phyloP scores from a whole-genome alignment of 352 stramenopile genomes.

The Sclerospora graminicola region DNA sequence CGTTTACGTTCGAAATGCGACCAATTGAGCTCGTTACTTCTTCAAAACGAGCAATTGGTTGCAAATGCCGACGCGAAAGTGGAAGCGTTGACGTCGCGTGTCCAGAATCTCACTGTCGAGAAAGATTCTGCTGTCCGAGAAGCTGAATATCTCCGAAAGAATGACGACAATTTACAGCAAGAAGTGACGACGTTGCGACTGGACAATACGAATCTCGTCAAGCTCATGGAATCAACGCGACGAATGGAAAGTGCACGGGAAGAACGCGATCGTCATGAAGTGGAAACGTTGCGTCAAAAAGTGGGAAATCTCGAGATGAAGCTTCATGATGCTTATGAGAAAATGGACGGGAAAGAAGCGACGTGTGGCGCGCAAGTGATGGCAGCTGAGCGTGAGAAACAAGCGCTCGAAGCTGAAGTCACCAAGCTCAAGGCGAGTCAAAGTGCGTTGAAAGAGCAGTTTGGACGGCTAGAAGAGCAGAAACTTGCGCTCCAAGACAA shows the following conservation, averaged over 20 bases:
- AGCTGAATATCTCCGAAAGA: conserved; percentile 38
- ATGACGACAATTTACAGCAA: conserved; percentile 51
- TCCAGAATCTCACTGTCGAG: conserved; percentile 37
- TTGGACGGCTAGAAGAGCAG: conserved; percentile 46
- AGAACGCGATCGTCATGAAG: conserved; percentile 42
- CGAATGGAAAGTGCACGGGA: conserved; percentile 53
- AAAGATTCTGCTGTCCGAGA: conserved; percentile 39
- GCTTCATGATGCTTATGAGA: conserved; percentile 52
- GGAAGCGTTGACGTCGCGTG: conserved; percentile 26
- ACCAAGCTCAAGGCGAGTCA: conserved; percentile 29
- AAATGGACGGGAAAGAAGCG: conserved; percentile 48
- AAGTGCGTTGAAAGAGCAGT: conserved; percentile 27
- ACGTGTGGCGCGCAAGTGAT: conserved; percentile 31
- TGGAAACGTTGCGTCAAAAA: conserved; percentile 35
- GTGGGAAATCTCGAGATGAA: conserved; percentile 38
- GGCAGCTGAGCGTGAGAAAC: conserved; percentile 48
- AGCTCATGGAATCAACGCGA: conserved; percentile 68
- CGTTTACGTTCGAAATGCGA: conserved; percentile 50
- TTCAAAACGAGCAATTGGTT: conserved; percentile 55
- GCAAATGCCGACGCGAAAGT: conserved; percentile 49
- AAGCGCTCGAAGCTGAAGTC: conserved; percentile 30
- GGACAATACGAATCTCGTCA: conserved; percentile 72
- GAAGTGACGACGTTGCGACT: conserved; percentile 45
- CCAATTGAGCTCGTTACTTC: conserved; percentile 45
- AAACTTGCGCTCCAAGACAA: conserved; percentile 32